phyloP scores from a whole-genome alignment of 2,329 filamentous ascomycete species.

The Botrytis medusae region DNA sequence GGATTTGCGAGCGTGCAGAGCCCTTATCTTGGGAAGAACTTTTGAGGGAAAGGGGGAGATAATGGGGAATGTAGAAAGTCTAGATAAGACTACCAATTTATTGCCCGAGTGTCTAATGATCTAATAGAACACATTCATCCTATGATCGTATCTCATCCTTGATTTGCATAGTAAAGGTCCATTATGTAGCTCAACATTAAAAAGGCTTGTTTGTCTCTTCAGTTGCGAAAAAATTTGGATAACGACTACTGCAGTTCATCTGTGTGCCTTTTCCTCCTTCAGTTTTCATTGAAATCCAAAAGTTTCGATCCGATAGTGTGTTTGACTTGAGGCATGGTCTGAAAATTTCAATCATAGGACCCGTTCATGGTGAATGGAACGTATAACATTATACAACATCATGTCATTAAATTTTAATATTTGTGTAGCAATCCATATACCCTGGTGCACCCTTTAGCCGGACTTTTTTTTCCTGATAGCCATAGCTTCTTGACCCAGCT shows the following conservation, averaged over 20 bases:
- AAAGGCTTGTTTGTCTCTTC: no score
- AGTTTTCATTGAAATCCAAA: background rate
- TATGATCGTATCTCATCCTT: background rate
- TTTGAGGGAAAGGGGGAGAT: constrained; percentile 23
- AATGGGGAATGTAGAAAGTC: background rate
- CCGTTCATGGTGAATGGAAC: no score
- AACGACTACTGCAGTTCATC: no score
- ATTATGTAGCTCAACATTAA: no score
- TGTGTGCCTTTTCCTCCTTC: no score
- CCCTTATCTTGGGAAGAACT: constrained; percentile 42
- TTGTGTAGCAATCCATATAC: background rate
- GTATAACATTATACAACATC: background rate
- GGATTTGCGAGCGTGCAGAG: constrained; percentile 48
- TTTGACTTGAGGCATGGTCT: background rate
- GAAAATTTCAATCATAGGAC: background rate
- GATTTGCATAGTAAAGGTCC: no score
- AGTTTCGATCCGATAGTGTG: background rate
- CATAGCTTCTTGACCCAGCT: constrained; percentile 27
- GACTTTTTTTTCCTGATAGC: constrained; percentile 17
- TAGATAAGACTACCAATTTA: background rate
- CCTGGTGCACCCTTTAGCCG: background rate
- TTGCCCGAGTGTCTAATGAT: background rate
- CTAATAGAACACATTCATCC: background rate
- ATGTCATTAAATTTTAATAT: background rate
- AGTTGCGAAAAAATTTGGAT: no score